Evolutionary conservation across 345 rosid species (phyloP).

Genomic region (Trapa bicornis): DNA sequence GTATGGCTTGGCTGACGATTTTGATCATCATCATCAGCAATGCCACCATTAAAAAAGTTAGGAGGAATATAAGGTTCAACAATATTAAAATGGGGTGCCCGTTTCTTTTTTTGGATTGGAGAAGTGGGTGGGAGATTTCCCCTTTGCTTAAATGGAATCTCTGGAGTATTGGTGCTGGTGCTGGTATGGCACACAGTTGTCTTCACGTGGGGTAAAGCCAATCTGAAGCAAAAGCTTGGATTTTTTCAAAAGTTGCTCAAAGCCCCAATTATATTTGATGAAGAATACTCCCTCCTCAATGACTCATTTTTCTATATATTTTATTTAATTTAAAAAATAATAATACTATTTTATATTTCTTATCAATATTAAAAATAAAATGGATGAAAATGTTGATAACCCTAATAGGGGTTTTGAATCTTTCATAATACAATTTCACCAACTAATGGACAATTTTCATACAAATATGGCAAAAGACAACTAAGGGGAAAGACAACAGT

Average conservation of each 20-base stretch:
- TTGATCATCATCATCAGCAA: background rate
- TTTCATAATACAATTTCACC: too few species aligned
- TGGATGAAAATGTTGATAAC: too few species aligned
- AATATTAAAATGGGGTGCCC: background rate
- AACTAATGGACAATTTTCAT: too few species aligned
- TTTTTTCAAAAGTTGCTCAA: background rate
- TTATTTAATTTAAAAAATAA: too few species aligned
- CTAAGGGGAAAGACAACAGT: too few species aligned
- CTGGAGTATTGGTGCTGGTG: background rate
- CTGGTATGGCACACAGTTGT: background rate
- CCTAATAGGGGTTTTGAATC: too few species aligned
- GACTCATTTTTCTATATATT: too few species aligned
- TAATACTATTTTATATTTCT: too few species aligned
- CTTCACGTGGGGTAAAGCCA: background rate
- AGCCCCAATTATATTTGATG: background rate
- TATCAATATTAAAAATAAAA: too few species aligned
- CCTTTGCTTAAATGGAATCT: background rate
- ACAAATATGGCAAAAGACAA: too few species aligned
- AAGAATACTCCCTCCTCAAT: too few species aligned
- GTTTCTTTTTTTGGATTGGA: background rate
- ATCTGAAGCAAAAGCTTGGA: background rate
- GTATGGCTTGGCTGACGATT: background rate
- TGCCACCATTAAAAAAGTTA: background rate
- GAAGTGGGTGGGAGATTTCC: background rate
- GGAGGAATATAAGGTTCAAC: background rate